Conservation (phyloP, 2,329 filamentous ascomycete species). For the Verticillium isaacii region DNA sequence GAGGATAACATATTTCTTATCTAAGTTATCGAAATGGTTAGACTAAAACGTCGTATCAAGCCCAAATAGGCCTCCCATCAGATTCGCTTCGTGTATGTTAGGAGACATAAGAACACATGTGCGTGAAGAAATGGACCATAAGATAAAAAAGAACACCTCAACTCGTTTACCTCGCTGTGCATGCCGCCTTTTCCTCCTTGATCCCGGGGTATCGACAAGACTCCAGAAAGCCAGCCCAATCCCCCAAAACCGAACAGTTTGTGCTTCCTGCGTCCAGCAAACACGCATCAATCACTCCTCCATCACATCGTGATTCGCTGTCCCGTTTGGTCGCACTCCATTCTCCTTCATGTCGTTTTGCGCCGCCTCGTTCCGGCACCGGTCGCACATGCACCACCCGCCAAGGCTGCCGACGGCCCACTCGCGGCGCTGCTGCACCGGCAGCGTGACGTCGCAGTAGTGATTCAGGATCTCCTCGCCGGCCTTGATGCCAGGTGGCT, state of each 20-base stretch:
- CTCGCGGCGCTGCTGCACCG: slow-evolving; percentile 75
- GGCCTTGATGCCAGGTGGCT: slow-evolving; percentile 59
- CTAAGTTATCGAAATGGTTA: neutral
- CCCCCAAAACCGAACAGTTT: neutral
- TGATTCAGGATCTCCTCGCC: slow-evolving; percentile 89
- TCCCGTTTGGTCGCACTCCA: neutral
- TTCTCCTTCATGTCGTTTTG: neutral
- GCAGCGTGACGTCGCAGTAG: slow-evolving; percentile 82
- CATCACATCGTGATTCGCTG: neutral
- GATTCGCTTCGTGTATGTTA: neutral
- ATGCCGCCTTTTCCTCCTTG: neutral
- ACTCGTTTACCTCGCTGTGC: neutral
- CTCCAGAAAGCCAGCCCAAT: neutral
- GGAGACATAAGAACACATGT: neutral
- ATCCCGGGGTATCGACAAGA: neutral
- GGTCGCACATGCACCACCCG: slow-evolving; percentile 79
- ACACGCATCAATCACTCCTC: neutral
- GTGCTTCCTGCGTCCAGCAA: neutral
- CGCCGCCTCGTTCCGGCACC: slow-evolving; percentile 70
- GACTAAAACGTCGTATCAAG: neutral
- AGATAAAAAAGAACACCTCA: neutral
- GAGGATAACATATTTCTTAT: neutral
- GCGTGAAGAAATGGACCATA: neutral
- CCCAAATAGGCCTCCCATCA: neutral
- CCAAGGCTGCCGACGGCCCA: slow-evolving; percentile 87